Evolutionary conservation across 1,139 yeast genomes (phyloP), one percentile per base, ranked within the genome.

Genomic region (Eremothecium coryli): DNA sequence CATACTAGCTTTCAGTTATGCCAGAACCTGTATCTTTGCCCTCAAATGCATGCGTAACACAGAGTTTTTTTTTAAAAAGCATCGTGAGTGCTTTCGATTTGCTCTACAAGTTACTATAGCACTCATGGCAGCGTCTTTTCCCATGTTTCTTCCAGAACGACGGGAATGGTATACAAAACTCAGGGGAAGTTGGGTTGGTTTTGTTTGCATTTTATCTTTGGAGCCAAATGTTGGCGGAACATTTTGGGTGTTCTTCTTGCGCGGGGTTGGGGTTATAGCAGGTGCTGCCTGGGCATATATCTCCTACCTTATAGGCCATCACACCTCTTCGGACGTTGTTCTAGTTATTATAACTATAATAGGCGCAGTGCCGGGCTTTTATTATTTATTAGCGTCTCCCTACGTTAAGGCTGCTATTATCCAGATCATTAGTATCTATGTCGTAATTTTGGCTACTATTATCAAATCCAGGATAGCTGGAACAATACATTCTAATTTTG

Each of bases 141-240:
- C 74, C 1, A 70, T 67, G 61, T 70, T 65, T 43, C 53, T 64
- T 11, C 68, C 70, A 0, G 58, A 59, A 26, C 46, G 65, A 31
- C 56, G 73, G 33, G 47, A 52, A 10, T 70, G 74, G 74, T 70
- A 66, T 40, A 52, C 51, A 7, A 57, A 61, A 21, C 56, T 64
- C 21, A 58, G 68, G 38, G 75, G 74, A 29, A 54, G 68, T 1
- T 70, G 75, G 75, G 62, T 68, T 8, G 74, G 73, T 17, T 70
- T 70, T 53, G 70, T 68, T 5, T 69, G 72, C 37, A 65, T 66
- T 30, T 46, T 70, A 31, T 68, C 68, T 13, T 39, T 68, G 15
- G 75, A 70, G 40, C 68, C 71, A 1, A 66, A 70, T 5, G 63
- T 70, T 13, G 75, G 75, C 5, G 68, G 66, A n/a, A 68, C 74